Evolutionary conservation across 257 asterid species (phyloP), one percentile per base, ranked within the genome.

Genomic region (Scutellaria galericulata): DNA sequence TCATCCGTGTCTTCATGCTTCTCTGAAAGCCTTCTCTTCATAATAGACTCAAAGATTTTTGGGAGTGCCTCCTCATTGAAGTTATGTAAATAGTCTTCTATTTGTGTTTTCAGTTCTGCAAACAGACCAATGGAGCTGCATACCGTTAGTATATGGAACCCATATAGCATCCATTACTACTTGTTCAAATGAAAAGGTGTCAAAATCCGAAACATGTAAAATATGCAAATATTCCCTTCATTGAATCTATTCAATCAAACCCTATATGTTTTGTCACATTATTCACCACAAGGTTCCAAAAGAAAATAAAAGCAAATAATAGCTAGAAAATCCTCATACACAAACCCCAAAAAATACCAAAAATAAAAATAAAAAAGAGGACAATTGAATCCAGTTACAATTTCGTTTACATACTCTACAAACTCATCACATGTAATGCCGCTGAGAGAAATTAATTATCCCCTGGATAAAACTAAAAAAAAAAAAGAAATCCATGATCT

Each of bases 1-100:
- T 89, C 96, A 68, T 91, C 97, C 0, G 90, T 86, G 2, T 88
- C 91, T 66, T 78, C 96, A 61, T 94, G 90, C 86, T 84, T 87
- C 68, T 55, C 75, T 0, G 75, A 61, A 75, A 91, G 77, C 75
- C 14, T 78, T 83, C 97, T 86, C 84, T 65, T 71, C 9, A 89
- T 65, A 62, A 91, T 53, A 18, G 90, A 82, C 78, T 84, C 87
- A 13, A 88, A 27, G 55, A 94, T 76, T 1, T 77, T 37, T 0
- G 91, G 89, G 56, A 94, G 91, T 42, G 80, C 93, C 77, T 84
- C 93, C 65, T 94, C 96, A 6, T 85, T 81, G 67, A 60, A 64
- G 71, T 81, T 82, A 52, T 77, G 63, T 22, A 91, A 81, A 76
- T 89, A 89, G 64, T 89, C 93, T 51, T 84, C 86, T 22, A 94